A percentile compares a stretch with the other conserved stretches of the same genome.
phyloP scores from a whole-genome alignment of 1,284 basidiomycete genomes.

The Cutaneotrichosporon cyanovorans region DNA sequence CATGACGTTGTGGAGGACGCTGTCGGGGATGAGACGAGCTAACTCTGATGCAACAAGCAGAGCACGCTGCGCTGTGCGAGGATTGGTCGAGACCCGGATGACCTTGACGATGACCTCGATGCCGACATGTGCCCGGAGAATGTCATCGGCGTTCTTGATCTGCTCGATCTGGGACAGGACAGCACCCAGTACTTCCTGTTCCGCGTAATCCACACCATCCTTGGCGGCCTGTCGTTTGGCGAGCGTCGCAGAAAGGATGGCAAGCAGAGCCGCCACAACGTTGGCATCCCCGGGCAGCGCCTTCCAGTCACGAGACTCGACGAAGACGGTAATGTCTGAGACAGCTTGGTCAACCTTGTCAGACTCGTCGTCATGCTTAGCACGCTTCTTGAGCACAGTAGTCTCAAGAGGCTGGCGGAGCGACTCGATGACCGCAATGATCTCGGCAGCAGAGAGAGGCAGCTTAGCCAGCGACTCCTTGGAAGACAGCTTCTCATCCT shows the following conservation, averaged over 20 bases:
- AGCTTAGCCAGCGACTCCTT: slow-evolving; percentile 25
- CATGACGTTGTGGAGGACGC: slow-evolving; percentile 91
- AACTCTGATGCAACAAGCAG: slow-evolving; percentile 81
- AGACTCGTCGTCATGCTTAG: slow-evolving; percentile 19
- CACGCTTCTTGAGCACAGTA: slow-evolving; percentile 26
- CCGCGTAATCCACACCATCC: slow-evolving; percentile 66
- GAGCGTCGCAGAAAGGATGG: slow-evolving; percentile 62
- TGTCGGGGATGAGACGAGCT: slow-evolving; percentile 76
- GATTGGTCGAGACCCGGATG: slow-evolving; percentile 78
- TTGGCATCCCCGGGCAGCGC: slow-evolving; percentile 61
- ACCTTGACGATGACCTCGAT: slow-evolving; percentile 79
- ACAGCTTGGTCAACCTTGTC: slow-evolving; percentile 27
- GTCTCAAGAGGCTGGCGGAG: slow-evolving; percentile 30
- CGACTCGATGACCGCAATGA: slow-evolving; percentile 22
- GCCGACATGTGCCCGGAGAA: slow-evolving; percentile 43
- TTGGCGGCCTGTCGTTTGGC: slow-evolving; percentile 47
- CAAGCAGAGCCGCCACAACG: slow-evolving; percentile 65
- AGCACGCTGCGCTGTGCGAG: slow-evolving; percentile 90
- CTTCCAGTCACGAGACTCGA: slow-evolving; percentile 63
- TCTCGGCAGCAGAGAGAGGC: slow-evolving; percentile 17
- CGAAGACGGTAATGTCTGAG: slow-evolving; percentile 58
- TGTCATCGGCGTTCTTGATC: slow-evolving; percentile 46
- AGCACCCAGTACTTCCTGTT: slow-evolving; percentile 76
- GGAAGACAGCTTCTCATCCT: slow-evolving; percentile 26
- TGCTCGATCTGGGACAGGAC: slow-evolving; percentile 63